Percentiles rank a stretch among this genome's conserved stretches.
Evolutionary conservation across 2,329 filamentous ascomycete species (phyloP).

Genomic region (Colletotrichum orchidophilum): DNA sequence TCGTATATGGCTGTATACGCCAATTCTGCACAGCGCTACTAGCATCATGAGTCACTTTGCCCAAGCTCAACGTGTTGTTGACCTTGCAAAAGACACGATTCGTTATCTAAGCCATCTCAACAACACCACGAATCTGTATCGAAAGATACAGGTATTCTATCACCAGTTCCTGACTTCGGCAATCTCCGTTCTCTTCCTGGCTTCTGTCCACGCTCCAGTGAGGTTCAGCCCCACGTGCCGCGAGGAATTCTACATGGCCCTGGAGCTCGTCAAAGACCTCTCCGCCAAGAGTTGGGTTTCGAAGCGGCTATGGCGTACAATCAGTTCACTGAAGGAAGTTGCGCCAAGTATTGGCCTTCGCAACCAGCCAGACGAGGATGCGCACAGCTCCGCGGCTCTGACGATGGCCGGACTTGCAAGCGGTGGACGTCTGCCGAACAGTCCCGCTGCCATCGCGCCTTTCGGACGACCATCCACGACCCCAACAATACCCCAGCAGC

Average conservation of each 20-base stretch:
- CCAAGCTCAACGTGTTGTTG: conserved; percentile 78
- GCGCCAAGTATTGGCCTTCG: conserved; percentile 74
- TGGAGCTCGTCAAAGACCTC: conserved; percentile 78
- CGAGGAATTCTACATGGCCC: conserved; percentile 81
- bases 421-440: conserved; percentile 41
- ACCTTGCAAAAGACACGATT: conserved; percentile 81
- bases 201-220: conserved; percentile 78
- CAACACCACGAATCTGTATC: conserved; percentile 76
- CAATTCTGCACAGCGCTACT: conserved; percentile 83
- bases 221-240: conserved; percentile 75
- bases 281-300: conserved; percentile 77
- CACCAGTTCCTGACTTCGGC: conserved; percentile 82
- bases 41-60: conserved; percentile 81
- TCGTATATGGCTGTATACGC: conserved; percentile 88
- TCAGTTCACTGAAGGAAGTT: conserved; percentile 75
- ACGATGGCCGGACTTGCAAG: conserved; percentile 65
- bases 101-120: conserved; percentile 76
- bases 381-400: conserved; percentile 61
- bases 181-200: conserved; percentile 79
- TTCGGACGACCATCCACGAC: conserved; percentile 42
- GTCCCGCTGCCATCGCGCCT: conserved; percentile 32
- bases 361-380: conserved; percentile 55
- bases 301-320: conserved; percentile 77
- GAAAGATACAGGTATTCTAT: conserved; percentile 78
- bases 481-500: conserved; percentile 31